These are phyloP conservation scores for Xylariaceae sp. DNA, from an alignment of 2,329 filamentous ascomycete genomes.

Conservation along the genomic window DNA sequence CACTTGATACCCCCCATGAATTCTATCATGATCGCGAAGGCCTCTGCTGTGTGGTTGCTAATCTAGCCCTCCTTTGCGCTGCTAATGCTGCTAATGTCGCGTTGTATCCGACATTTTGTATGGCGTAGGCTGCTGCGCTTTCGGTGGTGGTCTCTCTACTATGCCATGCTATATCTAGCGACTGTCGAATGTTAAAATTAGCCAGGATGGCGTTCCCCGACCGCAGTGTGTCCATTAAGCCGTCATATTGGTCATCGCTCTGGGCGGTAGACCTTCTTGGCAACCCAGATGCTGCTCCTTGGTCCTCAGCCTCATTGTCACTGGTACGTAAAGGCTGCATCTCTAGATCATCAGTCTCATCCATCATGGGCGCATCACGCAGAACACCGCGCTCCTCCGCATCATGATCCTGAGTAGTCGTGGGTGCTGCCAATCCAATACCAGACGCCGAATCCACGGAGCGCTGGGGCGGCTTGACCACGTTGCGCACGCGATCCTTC, in stretches of 20 bases:
- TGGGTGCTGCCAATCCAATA: slow-evolving; percentile 17
- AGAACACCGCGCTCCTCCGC: slow-evolving; percentile 52
- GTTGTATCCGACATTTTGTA: slow-evolving; percentile 52
- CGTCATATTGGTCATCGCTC: slow-evolving; percentile 21
- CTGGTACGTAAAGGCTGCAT: slow-evolving; percentile 32
- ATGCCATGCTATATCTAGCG: slow-evolving; percentile 42
- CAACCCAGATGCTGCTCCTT: slow-evolving; percentile 24
- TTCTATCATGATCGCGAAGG: slow-evolving; percentile 18
- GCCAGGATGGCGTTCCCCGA: slow-evolving; percentile 53
- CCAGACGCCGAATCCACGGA: slow-evolving; percentile 9
- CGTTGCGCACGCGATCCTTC: slow-evolving; percentile 50
- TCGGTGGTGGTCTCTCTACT: slow-evolving; percentile 34
- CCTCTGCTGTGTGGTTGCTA: slow-evolving; percentile 23
- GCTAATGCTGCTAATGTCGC: slow-evolving; percentile 49
- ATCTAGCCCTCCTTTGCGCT: slow-evolving; percentile 37
- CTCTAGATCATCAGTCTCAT: slow-evolving; percentile 42
- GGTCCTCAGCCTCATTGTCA: slow-evolving; percentile 12
- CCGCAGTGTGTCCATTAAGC: slow-evolving; percentile 39
- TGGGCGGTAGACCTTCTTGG: slow-evolving; percentile 15
- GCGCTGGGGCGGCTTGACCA: slow-evolving; percentile 34
- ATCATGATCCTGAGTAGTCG: slow-evolving; percentile 45
- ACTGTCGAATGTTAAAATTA: slow-evolving; percentile 49
- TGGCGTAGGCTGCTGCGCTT: slow-evolving; percentile 44
- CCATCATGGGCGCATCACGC: slow-evolving; percentile 32
- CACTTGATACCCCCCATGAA: slow-evolving; percentile 9